Conservation (phyloP, 257 asterid genomes). For the Solanum infundibuliforme region DNA sequence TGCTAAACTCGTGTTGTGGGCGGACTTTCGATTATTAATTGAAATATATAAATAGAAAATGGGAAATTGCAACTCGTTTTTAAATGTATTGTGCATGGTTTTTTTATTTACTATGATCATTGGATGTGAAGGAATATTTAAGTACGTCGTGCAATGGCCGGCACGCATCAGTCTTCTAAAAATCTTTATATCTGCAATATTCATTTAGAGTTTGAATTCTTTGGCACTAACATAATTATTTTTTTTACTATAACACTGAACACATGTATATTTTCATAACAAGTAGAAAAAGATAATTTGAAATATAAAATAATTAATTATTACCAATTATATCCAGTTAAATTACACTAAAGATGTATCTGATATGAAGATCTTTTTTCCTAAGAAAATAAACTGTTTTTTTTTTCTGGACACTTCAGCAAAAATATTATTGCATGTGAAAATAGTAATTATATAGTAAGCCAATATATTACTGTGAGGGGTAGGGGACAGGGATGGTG, state of each 20-base stretch:
- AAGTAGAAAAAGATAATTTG: neutral
- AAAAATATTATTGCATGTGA: neutral
- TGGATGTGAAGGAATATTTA: neutral
- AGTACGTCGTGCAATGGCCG: conserved; percentile 9
- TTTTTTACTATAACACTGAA: neutral
- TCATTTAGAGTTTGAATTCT: neutral
- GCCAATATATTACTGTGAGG: neutral
- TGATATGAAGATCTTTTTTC: neutral
- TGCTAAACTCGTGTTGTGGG: neutral
- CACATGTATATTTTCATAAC: neutral
- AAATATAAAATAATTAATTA: neutral
- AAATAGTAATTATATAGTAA: too few relatives aligned
- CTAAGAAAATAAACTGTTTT: too few relatives aligned
- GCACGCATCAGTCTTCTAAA: neutral
- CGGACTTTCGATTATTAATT: neutral
- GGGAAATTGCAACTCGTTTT: neutral
- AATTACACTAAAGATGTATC: neutral
- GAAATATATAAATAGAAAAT: neutral
- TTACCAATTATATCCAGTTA: neutral
- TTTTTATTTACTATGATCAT: neutral
- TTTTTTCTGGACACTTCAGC: neutral
- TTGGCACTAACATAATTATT: neutral
- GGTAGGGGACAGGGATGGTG: neutral
- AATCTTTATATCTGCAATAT: neutral
- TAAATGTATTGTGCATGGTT: conserved; percentile 3